phyloP scores from a whole-genome alignment of 208 protist genomes.

The Crithidia bombi region DNA sequence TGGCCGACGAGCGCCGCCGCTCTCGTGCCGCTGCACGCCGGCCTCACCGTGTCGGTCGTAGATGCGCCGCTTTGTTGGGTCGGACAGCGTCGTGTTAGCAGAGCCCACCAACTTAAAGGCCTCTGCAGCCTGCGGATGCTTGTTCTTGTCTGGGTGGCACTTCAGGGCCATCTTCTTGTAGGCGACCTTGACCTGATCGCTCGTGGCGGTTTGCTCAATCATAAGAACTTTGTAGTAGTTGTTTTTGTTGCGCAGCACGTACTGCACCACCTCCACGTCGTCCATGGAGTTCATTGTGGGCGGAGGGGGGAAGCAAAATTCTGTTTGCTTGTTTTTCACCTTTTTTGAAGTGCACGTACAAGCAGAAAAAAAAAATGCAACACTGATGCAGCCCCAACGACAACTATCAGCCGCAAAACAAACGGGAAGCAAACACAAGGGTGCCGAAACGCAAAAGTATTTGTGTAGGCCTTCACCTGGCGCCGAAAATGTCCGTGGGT shows the following conservation, averaged over 20 bases:
- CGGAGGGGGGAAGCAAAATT: background rate
- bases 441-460: too few species aligned
- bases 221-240: slow-evolving; percentile 89
- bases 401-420: too few species aligned
- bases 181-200: slow-evolving; percentile 74
- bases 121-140: slow-evolving; percentile 71
- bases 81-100: slow-evolving; percentile 73
- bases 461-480: too few species aligned
- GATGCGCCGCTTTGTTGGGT: slow-evolving; percentile 77
- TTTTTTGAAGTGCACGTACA: too few species aligned
- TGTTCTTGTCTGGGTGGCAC: slow-evolving; percentile 94
- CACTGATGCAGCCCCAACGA: too few species aligned
- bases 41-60: slow-evolving; percentile 84
- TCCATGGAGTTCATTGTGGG: slow-evolving; percentile 64
- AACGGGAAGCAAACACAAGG: too few species aligned
- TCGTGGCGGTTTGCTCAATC: slow-evolving; percentile 56
- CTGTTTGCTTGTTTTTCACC: too few species aligned
- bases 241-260: slow-evolving; percentile 72
- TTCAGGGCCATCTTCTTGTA: slow-evolving; percentile 91
- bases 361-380: too few species aligned
- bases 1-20: slow-evolving; percentile 35
- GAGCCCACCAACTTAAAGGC: slow-evolving; percentile 91
- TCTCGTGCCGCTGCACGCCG: slow-evolving; percentile 87
- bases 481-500: too few species aligned
- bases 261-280: slow-evolving; percentile 69